Evolutionary conservation across 2,329 filamentous ascomycete species (phyloP), one percentile per base, ranked within the genome.

Genomic region (Botryotinia globosa): DNA sequence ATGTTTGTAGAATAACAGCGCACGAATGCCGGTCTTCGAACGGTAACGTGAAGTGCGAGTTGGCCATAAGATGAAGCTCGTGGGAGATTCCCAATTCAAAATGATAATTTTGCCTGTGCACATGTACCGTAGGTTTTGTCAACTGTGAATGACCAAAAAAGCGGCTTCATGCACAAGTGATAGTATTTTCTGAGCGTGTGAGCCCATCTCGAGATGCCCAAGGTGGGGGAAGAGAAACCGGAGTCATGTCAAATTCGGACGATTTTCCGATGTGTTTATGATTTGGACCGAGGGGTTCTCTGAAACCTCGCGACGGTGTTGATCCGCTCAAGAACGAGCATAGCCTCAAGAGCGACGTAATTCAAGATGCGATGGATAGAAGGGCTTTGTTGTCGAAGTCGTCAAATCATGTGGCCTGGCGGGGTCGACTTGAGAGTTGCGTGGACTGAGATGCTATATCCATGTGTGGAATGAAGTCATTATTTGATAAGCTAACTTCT

Each of bases 391-490:
- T 56, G 25, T 67, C 39, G 25, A 48, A 56, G 64, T 20, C 18
- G 22, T 56, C 9, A 18, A 16, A 39, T 29, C 18, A 56, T n/a
- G 42, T 32, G 34, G 16, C 25, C 10, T 67, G 25, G 34, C 48
- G 6, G 34, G 45, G 25, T 67, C 48, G 34, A 32, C 64, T 56
- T 25, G 64, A 42, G 34, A 29, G 64, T 29, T n/a, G 34, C 51
- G 25, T 54, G 64, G 22, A 25, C 25, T 29, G 34, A 39, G 64
- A 54, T 39, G n/a, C 45, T 22, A 54, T 42, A 54, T 67, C 45
- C 45, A 67, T 67, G 64, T 56, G 39, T 67, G 32, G 8, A 12
- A 56, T 67, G 64, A 67, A 67, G 64, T 42, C 45, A 67, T 67
- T 54, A 39, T 54, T 56, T 67, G 18, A 29, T 54, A 67, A 54